phyloP scores from a whole-genome alignment of 1,139 yeast genomes.

The Pichia sp. region DNA sequence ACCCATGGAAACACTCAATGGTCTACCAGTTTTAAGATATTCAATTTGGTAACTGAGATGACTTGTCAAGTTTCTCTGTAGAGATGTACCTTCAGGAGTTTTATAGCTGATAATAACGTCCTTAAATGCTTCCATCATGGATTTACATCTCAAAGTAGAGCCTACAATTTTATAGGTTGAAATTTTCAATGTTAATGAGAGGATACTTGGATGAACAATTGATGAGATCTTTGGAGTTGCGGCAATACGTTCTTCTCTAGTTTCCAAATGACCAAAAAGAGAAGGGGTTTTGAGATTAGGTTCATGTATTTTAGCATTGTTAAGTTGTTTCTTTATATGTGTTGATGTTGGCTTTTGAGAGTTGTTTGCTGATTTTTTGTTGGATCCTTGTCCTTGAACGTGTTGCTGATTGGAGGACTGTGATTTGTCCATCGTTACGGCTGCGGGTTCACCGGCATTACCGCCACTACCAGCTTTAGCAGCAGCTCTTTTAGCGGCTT shows the following conservation, averaged over 20 bases:
- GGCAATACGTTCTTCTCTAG: slow-evolving; percentile 70
- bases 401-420: slow-evolving; percentile 24
- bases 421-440: slow-evolving; percentile 1
- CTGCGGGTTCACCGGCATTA: neutral
- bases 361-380: neutral
- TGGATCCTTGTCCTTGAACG: slow-evolving; percentile 29
- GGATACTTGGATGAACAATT: slow-evolving; percentile 81
- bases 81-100: slow-evolving; percentile 80
- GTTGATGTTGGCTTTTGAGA: slow-evolving; percentile 31
- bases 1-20: slow-evolving; percentile 92
- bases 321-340: slow-evolving; percentile 47
- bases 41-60: slow-evolving; percentile 94
- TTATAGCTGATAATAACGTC: slow-evolving; percentile 69
- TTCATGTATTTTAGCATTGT: slow-evolving; percentile 44
- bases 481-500: slow-evolving; percentile 81
- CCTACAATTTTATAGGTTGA: slow-evolving; percentile 87
- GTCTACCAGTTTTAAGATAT: slow-evolving; percentile 84
- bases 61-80: slow-evolving; percentile 81
- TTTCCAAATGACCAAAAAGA: slow-evolving; percentile 82
- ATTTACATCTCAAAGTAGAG: slow-evolving; percentile 73
- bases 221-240: slow-evolving; percentile 53
- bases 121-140: slow-evolving; percentile 83
- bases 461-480: slow-evolving; percentile 34
- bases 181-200: slow-evolving; percentile 70
- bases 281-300: slow-evolving; percentile 42